Evolutionary conservation across 139 green algal genomes (phyloP).

Genomic region (Zygnema cylindricum): DNA sequence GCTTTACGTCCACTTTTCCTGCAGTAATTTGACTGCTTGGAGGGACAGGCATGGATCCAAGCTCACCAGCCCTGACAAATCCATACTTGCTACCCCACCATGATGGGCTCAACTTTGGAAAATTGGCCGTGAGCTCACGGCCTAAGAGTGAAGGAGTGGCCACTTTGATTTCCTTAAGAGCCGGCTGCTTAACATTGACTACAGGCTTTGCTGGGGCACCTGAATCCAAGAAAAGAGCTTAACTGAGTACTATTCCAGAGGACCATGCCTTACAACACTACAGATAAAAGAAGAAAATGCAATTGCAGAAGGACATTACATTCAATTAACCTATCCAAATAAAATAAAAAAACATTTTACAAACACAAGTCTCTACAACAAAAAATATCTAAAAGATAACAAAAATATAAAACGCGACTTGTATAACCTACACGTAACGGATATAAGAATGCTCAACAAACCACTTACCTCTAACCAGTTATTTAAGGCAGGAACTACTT

Average conservation of each 20-base stretch:
- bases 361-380: too few relatives aligned
- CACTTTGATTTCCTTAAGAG: not conserved
- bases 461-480: too few relatives aligned
- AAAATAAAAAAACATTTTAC: too few relatives aligned
- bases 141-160: slow-evolving; percentile 1
- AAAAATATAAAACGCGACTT: too few relatives aligned
- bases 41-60: slow-evolving; percentile 11
- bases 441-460: too few relatives aligned
- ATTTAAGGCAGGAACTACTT: too few relatives aligned
- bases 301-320: not conserved
- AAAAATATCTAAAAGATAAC: too few relatives aligned
- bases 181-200: not conserved
- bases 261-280: not conserved
- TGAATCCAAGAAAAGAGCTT: too few relatives aligned
- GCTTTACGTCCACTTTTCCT: not conserved
- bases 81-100: slow-evolving; percentile 54
- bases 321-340: not conserved
- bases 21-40: not conserved
- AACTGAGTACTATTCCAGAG: too few relatives aligned
- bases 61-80: slow-evolving; percentile 37
- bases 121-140: not conserved
- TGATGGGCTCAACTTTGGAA: not conserved
- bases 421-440: too few relatives aligned
- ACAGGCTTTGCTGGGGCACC: too few relatives aligned
- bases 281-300: not conserved